Percentiles rank a stretch among this genome's conserved stretches.
Evolutionary conservation across 1,284 basidiomycete genomes (phyloP).

Genomic region (Heterobasidion annosum): DNA sequence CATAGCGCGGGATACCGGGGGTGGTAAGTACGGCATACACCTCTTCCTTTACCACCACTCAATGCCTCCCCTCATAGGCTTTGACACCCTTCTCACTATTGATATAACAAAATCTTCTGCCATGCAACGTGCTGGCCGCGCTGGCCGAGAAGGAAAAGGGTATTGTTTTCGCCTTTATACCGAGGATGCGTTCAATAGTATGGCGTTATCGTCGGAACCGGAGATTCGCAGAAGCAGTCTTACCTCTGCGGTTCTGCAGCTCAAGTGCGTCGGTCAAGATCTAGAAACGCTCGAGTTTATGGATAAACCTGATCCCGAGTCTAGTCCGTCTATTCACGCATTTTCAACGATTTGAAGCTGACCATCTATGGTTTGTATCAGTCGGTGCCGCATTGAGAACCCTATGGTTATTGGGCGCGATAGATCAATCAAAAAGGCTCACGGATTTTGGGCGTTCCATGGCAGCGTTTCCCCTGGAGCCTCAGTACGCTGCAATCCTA

Average conservation of each 20-base stretch:
- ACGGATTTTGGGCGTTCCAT: conserved; percentile 71
- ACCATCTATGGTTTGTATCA: conserved; percentile 15
- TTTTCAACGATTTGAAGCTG: background rate
- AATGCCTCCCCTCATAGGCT: conserved; percentile 37
- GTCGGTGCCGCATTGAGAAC: conserved; percentile 68
- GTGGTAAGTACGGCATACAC: conserved; percentile 36
- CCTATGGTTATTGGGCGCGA: conserved; percentile 68
- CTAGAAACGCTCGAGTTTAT: conserved; percentile 76
- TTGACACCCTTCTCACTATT: conserved; percentile 82
- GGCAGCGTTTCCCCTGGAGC: conserved; percentile 81
- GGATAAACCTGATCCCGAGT: conserved; percentile 70
- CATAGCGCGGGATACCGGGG: conserved; percentile 54
- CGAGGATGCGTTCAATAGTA: conserved; percentile 60
- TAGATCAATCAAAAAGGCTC: conserved; percentile 54
- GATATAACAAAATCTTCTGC: conserved; percentile 87
- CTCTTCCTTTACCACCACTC: conserved; percentile 3
- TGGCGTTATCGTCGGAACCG: conserved; percentile 67
- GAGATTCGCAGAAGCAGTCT: conserved; percentile 86
- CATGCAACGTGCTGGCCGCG: conserved; percentile 81
- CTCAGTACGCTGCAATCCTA: conserved; percentile 69
- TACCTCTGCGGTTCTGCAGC: conserved; percentile 73
- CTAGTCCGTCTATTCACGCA: conserved; percentile 38
- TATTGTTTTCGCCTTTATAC: conserved; percentile 88
- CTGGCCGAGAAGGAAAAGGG: conserved; percentile 83
- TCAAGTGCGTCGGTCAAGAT: conserved; percentile 78